Evolutionary conservation across 2,329 filamentous ascomycete genomes (phyloP), one percentile per base, ranked within the genome.

Genomic region (Claviceps capensis): DNA sequence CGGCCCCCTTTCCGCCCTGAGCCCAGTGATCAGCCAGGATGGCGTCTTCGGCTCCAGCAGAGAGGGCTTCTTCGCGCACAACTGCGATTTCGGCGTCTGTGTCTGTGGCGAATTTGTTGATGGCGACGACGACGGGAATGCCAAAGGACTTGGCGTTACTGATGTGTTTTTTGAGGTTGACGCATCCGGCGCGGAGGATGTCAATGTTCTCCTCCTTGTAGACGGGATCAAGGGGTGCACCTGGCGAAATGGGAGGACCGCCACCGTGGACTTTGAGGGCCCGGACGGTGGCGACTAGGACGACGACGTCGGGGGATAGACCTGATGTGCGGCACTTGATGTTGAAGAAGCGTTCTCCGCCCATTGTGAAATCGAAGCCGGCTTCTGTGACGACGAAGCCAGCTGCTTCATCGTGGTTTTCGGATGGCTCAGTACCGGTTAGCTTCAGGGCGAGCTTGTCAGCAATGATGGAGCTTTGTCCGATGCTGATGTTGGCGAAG

Each of bases 331-430:
- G 86, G 73, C 93, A 97, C 78, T 98, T 98, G 77, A 98, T 97
- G 75, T 98, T 97, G 82, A 98, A 97, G 78, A 98, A 98, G 50
- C 93, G 86, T 77, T 98, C 93, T 57, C 93, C 93, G 58, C 93
- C 93, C 93, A 98, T 98, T 62, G 93, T 97, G 72, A 98, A 98
- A 70, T 98, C 93, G 68, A 98, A 98, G 9, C 93, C 93, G 50
- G 93, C 91, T 69, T 98, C 93, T 1, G 93, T 98, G 40, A 98
- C 83, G 22, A 96, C 91, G 62, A 93, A 97, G 9, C 93, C 93
- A 34, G 86, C 81, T 75, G 93, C 91, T 60, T 83, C 74, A 49
- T 81, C 75, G 63, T 90, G 80, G 61, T 94, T 81, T 72, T 97
- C 93, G 58, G 95, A 91, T 5, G 83, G 78, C 70, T 98, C 93